A percentile compares a stretch with the other conserved stretches of the same genome.
phyloP scores from a whole-genome alignment of 108 stramenopile genomes.

The Cyclotella distinguenda region DNA sequence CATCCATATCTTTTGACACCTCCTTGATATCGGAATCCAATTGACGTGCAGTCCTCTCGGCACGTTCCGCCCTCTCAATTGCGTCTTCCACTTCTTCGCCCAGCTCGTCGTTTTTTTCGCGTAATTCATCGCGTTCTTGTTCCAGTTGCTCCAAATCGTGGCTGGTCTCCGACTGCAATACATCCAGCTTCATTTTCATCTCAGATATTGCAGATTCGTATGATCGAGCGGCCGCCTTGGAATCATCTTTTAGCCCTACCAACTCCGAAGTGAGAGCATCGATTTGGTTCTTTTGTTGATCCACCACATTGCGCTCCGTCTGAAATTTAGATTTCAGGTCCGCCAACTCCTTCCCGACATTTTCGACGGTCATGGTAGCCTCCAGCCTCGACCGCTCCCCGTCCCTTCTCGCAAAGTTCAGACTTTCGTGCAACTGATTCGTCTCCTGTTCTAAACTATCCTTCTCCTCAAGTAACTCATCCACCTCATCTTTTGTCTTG shows the following conservation, averaged over 20 bases:
- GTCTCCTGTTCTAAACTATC: constrained; percentile 27
- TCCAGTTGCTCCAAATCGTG: constrained; percentile 18
- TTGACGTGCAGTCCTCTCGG: constrained; percentile 19
- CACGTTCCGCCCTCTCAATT: constrained; percentile 26
- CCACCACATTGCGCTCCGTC: constrained; percentile 30
- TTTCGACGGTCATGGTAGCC: constrained; percentile 13
- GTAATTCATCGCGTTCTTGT: constrained; percentile 25
- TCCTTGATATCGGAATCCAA: constrained; percentile 32
- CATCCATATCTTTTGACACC: constrained; percentile 27
- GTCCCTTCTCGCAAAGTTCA: constrained; percentile 31
- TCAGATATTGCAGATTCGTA: constrained; percentile 46
- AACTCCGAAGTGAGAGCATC: constrained; percentile 29
- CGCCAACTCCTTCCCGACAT: constrained; percentile 11
- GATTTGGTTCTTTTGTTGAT: constrained; percentile 28
- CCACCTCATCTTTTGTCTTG: constrained; percentile 32
- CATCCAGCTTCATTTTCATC: constrained; percentile 25
- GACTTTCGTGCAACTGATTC: constrained; percentile 20
- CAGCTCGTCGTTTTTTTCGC: constrained; percentile 12
- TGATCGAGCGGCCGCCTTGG: constrained; percentile 34
- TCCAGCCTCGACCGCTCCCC: constrained; percentile 26
- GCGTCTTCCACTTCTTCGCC: constrained; percentile 20
- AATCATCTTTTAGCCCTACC: constrained; percentile 27
- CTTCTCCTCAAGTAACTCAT: constrained; percentile 35
- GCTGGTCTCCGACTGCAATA: constrained; percentile 12
- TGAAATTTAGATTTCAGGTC: constrained; percentile 31